phyloP scores from a whole-genome alignment of 495 filamentous ascomycete species.

The Jackrogersella minutella region DNA sequence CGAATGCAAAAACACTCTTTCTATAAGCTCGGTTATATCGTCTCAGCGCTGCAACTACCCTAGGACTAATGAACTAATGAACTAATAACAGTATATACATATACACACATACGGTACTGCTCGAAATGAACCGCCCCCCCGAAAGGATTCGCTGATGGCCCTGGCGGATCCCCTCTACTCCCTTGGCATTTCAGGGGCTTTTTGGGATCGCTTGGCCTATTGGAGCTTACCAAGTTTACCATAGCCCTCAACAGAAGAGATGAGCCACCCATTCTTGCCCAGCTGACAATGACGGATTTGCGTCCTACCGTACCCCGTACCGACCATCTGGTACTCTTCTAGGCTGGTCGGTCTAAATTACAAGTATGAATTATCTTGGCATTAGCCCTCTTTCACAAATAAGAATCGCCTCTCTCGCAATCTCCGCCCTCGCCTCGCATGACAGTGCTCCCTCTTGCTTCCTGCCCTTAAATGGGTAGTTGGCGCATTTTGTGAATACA shows the following conservation, averaged over 20 bases:
- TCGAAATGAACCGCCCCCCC: not conserved
- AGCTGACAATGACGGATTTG: slow-evolving; percentile 13
- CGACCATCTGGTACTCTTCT: slow-evolving; percentile 16
- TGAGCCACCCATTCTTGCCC: slow-evolving; percentile 16
- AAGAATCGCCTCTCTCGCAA: slow-evolving; percentile 3
- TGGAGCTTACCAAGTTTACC: slow-evolving; percentile 10
- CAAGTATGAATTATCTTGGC: slow-evolving; percentile 20
- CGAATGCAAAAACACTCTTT: slow-evolving; percentile 4
- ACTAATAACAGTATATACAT: no score
- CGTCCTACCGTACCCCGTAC: slow-evolving; percentile 7
- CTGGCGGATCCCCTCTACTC: slow-evolving; percentile 4
- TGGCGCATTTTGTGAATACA: slow-evolving; percentile 4
- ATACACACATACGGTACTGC: not conserved
- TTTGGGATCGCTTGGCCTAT: slow-evolving; percentile 11
- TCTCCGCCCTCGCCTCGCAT: slow-evolving; percentile 1
- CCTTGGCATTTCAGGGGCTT: slow-evolving; percentile 36
- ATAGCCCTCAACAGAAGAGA: slow-evolving; percentile 7
- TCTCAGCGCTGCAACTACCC: no score
- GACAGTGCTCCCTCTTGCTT: slow-evolving; percentile 11
- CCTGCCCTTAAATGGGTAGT: slow-evolving; percentile 16
- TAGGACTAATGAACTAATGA: no score
- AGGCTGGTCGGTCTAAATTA: slow-evolving; percentile 9
- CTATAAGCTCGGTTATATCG: not conserved
- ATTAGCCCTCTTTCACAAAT: not conserved
- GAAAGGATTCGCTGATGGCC: slow-evolving; percentile 21